Evolutionary conservation across 352 stramenopile genomes (phyloP), one percentile per base, ranked within the genome.

Genomic region (Thraustotheca clavata): DNA sequence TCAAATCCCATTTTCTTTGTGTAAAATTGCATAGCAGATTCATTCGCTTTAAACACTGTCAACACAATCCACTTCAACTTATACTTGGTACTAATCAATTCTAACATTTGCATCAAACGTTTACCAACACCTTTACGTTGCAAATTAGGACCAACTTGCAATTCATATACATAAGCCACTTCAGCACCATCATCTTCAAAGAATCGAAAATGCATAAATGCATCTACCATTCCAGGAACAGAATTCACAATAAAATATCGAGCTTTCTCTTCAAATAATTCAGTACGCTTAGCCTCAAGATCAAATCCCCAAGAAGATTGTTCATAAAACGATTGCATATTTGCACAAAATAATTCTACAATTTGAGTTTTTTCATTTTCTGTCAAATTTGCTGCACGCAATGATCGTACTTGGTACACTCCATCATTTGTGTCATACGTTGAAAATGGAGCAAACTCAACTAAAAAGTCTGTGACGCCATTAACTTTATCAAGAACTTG

Each of bases 131-230:
- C 91, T 9, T 77, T 76, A 59, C 85, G 73, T 67, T 89, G 91
- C 52, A 72, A 70, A 2, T 38, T 50, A 40, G 70, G 27, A 9
- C 74, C 71, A 54, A 98, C 74, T 74, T 98, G 94, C 34, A 98
- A 80, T 76, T 98, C 94, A 73, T 96, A 97, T 6, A 98, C 70
- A 74, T 98, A 98, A 32, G 97, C 69, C 24, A 97, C 89, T 1
- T 83, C 66, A 22, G 88, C 86, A 20, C 87, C 86, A 54, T 98
- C 89, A 63, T 98, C 89, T 33, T 88, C 79, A 59, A 98, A 79
- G 65, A 97, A 97, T 18, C 91, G 91, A 77, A 96, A 98, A 70
- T 98, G 94, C 22, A 81, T 75, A 68, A 97, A 98, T 8, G 69
- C 87, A 16, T 80, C 69, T 16, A 96, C 69, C 20, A 69, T 24